A percentile compares a stretch with the other conserved stretches of the same genome.
Evolutionary conservation across 163 green algal species (phyloP).

Genomic region (Chlorella variabilis): DNA sequence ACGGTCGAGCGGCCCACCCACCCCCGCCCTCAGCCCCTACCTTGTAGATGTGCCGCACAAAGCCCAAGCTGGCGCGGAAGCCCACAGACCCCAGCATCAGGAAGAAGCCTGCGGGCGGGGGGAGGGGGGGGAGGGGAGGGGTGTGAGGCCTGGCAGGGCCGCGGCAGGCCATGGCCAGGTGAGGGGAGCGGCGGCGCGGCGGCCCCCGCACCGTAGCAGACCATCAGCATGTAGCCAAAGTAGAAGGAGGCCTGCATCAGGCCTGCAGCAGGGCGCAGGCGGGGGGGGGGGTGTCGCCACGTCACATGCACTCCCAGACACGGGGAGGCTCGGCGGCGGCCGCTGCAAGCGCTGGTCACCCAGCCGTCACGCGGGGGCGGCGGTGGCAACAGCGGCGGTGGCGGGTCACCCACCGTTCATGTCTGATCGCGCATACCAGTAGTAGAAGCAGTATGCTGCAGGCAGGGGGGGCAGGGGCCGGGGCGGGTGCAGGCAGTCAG

Average conservation of each 20-base stretch:
- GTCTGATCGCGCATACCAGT: slow-evolving; percentile 89
- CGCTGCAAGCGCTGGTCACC: too few species aligned
- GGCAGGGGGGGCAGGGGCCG: neutral
- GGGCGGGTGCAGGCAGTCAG: neutral
- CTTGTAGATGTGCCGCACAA: slow-evolving; percentile 95
- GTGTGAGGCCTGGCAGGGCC: too few species aligned
- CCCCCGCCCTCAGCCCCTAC: neutral
- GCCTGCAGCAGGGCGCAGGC: neutral
- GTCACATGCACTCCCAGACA: too few species aligned
- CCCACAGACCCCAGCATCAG: slow-evolving; percentile 94
- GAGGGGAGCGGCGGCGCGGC: too few species aligned
- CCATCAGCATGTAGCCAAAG: slow-evolving; percentile 96
- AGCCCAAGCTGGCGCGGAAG: slow-evolving; percentile 85
- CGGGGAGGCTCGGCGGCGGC: too few species aligned
- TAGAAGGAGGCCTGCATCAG: slow-evolving; percentile 91
- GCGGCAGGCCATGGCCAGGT: neutral
- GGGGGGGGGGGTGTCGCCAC: neutral
- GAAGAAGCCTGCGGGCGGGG: slow-evolving; percentile 78
- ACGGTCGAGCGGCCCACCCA: too few species aligned
- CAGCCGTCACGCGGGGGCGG: too few species aligned
- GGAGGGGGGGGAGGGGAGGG: neutral
- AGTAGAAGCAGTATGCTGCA: slow-evolving; percentile 97
- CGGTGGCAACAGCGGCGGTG: too few species aligned
- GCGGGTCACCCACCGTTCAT: slow-evolving; percentile 85
- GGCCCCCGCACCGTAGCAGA: slow-evolving; percentile 51